Conservation (phyloP, 768 basidiomycete genomes). For the Naematelia encephala region DNA sequence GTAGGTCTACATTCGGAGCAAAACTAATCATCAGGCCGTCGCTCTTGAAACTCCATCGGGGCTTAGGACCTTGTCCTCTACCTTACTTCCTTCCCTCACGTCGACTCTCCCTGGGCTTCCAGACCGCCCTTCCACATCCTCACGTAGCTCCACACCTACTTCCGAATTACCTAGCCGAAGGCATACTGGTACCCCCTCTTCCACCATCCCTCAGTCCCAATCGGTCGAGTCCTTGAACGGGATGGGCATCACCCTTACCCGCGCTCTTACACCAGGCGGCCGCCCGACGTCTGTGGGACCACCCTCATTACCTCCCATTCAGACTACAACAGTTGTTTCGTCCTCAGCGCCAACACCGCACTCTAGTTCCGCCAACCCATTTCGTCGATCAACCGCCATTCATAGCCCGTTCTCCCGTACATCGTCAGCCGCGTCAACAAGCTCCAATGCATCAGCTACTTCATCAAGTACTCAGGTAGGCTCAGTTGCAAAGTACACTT, state of each 20-base stretch:
- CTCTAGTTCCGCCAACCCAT: conserved; percentile 33
- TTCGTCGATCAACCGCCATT: conserved; percentile 36
- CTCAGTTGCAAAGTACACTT: conserved; percentile 58
- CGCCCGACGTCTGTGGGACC: conserved; percentile 37
- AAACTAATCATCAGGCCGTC: conserved; percentile 58
- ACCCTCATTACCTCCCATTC: conserved; percentile 32
- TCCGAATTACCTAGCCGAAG: conserved; percentile 9
- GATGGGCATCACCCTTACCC: conserved; percentile 37
- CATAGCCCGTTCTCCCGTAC: conserved; percentile 37
- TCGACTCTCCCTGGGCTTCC: conserved; percentile 23
- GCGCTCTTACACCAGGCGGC: conserved; percentile 38
- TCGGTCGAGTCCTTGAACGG: conserved; percentile 20
- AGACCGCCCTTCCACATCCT: conserved; percentile 11
- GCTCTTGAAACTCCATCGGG: conserved; percentile 77
- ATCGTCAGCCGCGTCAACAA: conserved; percentile 24
- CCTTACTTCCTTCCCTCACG: conserved; percentile 49
- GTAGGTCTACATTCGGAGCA: conserved; percentile 56
- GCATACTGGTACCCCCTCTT: conserved; percentile 8
- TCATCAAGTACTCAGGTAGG: conserved; percentile 9
- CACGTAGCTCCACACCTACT: conserved; percentile 18
- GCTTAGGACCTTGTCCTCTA: conserved; percentile 67
- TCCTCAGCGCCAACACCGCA: conserved; percentile 17
- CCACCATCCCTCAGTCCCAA: conserved; percentile 14
- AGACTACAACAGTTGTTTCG: conserved; percentile 14
- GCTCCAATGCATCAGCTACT: conserved; percentile 7